These are phyloP conservation scores for Quercus cerris DNA, from an alignment of 306 rosid genomes.

Conservation along the genomic window DNA sequence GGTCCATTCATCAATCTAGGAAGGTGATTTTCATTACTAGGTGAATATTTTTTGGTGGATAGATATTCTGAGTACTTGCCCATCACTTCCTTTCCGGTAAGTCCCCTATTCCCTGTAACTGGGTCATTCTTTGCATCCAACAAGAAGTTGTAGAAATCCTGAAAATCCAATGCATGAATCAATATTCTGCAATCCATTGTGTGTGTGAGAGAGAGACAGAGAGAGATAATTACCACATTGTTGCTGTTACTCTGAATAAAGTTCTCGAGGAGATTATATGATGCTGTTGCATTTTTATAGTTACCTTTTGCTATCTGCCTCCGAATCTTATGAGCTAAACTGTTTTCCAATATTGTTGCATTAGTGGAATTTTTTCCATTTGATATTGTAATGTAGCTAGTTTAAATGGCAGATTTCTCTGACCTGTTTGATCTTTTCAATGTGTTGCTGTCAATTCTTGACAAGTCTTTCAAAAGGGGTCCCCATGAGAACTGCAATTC, in stretches of 20 bases:
- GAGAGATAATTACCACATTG: not conserved
- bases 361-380: too few relatives aligned
- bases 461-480: not conserved
- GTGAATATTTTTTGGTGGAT: not conserved
- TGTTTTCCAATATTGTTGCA: not conserved
- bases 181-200: not conserved
- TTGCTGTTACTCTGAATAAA: not conserved
- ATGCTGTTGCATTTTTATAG: not conserved
- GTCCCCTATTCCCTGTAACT: not conserved
- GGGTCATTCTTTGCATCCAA: not conserved
- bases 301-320: not conserved
- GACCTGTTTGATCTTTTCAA: not conserved
- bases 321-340: not conserved
- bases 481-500: not conserved
- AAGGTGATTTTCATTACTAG: not conserved
- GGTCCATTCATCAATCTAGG: not conserved
- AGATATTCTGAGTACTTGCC: not conserved
- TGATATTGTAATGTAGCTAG: too few relatives aligned
- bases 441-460: not conserved
- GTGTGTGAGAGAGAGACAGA: too few relatives aligned
- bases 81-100: not conserved
- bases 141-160: not conserved
- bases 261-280: not conserved
- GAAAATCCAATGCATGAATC: not conserved
- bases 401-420: too few relatives aligned